Base-by-base conservation (phyloP, 2,329 filamentous ascomycete species). In the Dactylellina parvicollis region DNA sequence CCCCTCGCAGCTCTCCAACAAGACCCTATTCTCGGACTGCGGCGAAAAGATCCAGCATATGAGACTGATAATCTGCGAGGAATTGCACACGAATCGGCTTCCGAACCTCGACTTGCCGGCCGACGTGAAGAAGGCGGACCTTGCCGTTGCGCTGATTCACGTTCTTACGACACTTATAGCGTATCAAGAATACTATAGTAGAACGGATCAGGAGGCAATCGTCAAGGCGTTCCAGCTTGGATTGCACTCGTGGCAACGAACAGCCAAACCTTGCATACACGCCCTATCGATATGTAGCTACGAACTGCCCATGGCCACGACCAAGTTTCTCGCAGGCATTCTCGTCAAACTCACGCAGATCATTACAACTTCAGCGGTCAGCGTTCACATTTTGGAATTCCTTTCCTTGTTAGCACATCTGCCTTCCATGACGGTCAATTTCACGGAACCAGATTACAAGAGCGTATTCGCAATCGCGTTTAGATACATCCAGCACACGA, bases 381-480 rank as follows among this genome's bases (percentile, higher is more conserved):
- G 94, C 8, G 90, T 97, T 74, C 95, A 99, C 79, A 96, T 99
- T 73, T 84, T 99, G 54, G 95, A 99, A 79, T 98, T 99, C 78
- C 83, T 99, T n/a, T 91, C 92, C 8, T 90, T 92, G 54, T 85
- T 99, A 26, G 92, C 93, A 59, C 89, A 94, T 34, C 83, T 97
- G 67, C 92, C 91, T 8, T 87, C 92, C 73, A 85, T 97, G 1
- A 96, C 93, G 79, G 88, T 92, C 79, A 96, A 96, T 78, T 91
- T 97, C 79, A 87, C 91, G 56, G 90, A 96, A 77, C 92, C 96
- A 42, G 93, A 98, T 78, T 97, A 94, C 80, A 91, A 92, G 75
- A 92, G 92, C 60, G 91, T 98, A 0, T 98, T 99, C 79, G 95
- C 91, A 8, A 96, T 99, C 49, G 97, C 92, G 78, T 92, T 96